Percentiles rank a stretch among this genome's conserved stretches.
phyloP scores from a whole-genome alignment of 495 filamentous ascomycete genomes.

The Daldinia vernicosa region DNA sequence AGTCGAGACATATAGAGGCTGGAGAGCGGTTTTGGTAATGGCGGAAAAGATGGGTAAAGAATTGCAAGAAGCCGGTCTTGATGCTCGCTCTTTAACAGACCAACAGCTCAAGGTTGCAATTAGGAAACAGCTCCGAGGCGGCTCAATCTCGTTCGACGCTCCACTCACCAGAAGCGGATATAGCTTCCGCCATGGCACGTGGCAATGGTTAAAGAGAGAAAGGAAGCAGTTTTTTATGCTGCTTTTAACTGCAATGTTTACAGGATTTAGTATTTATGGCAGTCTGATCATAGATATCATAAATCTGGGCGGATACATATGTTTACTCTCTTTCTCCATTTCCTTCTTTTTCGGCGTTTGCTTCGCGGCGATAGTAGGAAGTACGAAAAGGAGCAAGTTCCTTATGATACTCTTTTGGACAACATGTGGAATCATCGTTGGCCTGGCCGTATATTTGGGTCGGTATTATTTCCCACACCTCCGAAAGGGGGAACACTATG shows the following conservation, averaged over 20 bases:
- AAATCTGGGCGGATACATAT: no score
- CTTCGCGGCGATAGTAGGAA: background rate
- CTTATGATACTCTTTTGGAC: conserved; percentile 2
- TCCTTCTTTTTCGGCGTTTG: background rate
- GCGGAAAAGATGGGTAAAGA: conserved; percentile 27
- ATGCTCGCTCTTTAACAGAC: conserved; percentile 23
- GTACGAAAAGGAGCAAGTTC: conserved; percentile 3
- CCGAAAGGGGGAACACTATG: no score
- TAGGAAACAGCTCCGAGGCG: conserved; percentile 21
- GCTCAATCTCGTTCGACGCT: conserved; percentile 26
- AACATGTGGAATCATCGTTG: background rate
- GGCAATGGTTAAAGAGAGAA: conserved; percentile 8
- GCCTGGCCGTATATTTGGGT: background rate
- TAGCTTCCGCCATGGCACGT: conserved; percentile 5
- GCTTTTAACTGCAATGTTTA: background rate
- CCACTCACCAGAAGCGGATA: conserved; percentile 3
- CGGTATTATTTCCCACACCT: background rate
- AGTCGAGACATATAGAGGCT: conserved; percentile 18
- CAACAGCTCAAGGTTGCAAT: conserved; percentile 21
- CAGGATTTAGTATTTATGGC: background rate
- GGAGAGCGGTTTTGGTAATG: conserved; percentile 25
- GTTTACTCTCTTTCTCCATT: background rate
- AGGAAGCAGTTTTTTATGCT: background rate
- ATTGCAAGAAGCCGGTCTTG: conserved; percentile 17
- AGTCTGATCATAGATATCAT: no score